Conservation (phyloP, 1,284 basidiomycete genomes). For the Moesziomyces sp. region DNA sequence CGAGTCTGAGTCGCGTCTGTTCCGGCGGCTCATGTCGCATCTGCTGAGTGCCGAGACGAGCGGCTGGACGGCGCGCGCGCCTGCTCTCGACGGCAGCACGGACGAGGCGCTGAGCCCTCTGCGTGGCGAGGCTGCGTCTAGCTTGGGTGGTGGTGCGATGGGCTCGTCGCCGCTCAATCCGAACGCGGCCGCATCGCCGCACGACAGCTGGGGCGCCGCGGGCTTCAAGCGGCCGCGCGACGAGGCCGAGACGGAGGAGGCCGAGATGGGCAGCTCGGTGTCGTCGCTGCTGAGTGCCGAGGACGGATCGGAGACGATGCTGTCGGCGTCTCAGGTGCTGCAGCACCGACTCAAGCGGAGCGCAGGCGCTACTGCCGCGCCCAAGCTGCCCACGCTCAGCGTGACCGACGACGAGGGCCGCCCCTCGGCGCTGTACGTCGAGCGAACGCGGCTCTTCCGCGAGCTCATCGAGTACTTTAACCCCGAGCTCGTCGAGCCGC, state of each 20-base stretch:
- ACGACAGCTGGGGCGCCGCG: slow-evolving; percentile 24
- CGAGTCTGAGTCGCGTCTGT: slow-evolving; percentile 59
- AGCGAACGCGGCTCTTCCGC: slow-evolving; percentile 60
- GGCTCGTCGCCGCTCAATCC: slow-evolving; percentile 36
- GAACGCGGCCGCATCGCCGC: background rate
- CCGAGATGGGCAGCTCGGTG: slow-evolving; percentile 37
- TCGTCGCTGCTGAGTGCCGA: slow-evolving; percentile 45
- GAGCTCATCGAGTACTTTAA: slow-evolving; percentile 64
- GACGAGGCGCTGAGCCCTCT: slow-evolving; percentile 2
- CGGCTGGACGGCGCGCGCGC: background rate
- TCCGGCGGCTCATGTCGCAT: slow-evolving; percentile 66
- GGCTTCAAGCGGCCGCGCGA: slow-evolving; percentile 32
- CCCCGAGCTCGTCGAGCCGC: slow-evolving; percentile 57
- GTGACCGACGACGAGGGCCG: slow-evolving; percentile 35
- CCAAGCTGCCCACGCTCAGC: slow-evolving; percentile 9
- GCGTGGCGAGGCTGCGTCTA: too few species aligned
- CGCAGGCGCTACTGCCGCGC: background rate
- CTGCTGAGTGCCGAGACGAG: slow-evolving; percentile 48
- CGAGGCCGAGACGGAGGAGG: slow-evolving; percentile 41
- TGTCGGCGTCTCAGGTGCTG: slow-evolving; percentile 39
- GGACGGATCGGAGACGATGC: slow-evolving; percentile 38
- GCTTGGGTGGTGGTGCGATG: slow-evolving; percentile 7
- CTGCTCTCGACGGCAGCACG: slow-evolving; percentile 1
- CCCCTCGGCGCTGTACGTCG: slow-evolving; percentile 40
- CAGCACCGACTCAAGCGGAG: slow-evolving; percentile 23